These are phyloP conservation scores for Kodamaea nitidulidarum DNA, from an alignment of 805 yeast species.

Conservation along the genomic window DNA sequence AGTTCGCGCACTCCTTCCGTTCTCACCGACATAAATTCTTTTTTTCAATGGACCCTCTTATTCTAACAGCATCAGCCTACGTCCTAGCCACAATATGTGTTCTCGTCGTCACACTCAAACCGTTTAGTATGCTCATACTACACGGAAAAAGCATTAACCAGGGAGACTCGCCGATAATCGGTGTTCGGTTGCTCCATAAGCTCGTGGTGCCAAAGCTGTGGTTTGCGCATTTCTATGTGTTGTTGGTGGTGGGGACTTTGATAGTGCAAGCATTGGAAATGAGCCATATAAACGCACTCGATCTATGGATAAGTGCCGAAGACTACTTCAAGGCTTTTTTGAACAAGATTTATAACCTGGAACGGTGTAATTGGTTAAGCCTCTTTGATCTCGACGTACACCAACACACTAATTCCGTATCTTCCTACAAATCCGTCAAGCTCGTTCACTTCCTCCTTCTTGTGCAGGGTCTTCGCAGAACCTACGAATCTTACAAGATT, in stretches of 20 bases:
- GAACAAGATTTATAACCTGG: too few species aligned
- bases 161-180: neutral
- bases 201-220: slow-evolving; percentile 58
- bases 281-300: slow-evolving; percentile 5
- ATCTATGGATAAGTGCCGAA: slow-evolving; percentile 1
- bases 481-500: slow-evolving; percentile 50
- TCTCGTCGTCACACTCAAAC: slow-evolving; percentile 14
- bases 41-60: slow-evolving; percentile 2
- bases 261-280: neutral
- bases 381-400: too few species aligned
- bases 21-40: too few species aligned
- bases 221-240: slow-evolving; percentile 60
- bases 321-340: slow-evolving; percentile 6
- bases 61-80: neutral
- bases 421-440: slow-evolving; percentile 14
- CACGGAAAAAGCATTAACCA: slow-evolving; percentile 20
- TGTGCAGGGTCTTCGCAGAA: slow-evolving; percentile 53
- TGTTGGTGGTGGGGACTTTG: slow-evolving; percentile 26
- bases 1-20: too few species aligned
- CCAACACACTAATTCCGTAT: neutral
- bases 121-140: slow-evolving; percentile 17
- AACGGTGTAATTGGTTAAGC: too few species aligned
- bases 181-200: slow-evolving; percentile 4
- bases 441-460: slow-evolving; percentile 22
- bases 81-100: slow-evolving; percentile 7